Conservation (phyloP, 768 basidiomycete species). For the Pleurotus tuber-regium region DNA sequence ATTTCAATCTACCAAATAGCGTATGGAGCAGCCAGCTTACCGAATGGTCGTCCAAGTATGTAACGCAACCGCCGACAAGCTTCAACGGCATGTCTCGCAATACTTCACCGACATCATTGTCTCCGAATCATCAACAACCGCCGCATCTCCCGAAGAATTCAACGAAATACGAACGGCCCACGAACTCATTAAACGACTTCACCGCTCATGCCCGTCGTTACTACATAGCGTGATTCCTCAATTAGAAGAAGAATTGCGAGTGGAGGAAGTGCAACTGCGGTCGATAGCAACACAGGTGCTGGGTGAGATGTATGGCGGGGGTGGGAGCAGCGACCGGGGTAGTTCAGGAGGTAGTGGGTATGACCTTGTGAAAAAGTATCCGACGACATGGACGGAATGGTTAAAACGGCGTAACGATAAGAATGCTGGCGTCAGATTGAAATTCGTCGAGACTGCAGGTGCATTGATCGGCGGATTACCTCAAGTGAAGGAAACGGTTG, state of each 20-base stretch:
- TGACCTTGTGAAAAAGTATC: slow-evolving; percentile 80
- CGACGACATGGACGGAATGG: slow-evolving; percentile 85
- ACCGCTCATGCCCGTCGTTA: slow-evolving; percentile 75
- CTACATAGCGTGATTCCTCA: slow-evolving; percentile 91
- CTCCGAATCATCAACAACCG: slow-evolving; percentile 35
- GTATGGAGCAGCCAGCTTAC: slow-evolving; percentile 71
- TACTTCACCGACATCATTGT: slow-evolving; percentile 93
- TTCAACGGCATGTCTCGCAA: slow-evolving; percentile 85
- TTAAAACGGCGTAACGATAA: slow-evolving; percentile 77
- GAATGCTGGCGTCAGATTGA: slow-evolving; percentile 62
- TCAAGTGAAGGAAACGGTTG: slow-evolving; percentile 66
- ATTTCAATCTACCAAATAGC: too few species aligned
- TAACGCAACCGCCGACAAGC: slow-evolving; percentile 77
- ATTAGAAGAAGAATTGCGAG: slow-evolving; percentile 85
- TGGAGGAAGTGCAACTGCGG: slow-evolving; percentile 69
- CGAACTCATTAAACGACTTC: slow-evolving; percentile 79
- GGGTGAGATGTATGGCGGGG: slow-evolving; percentile 93
- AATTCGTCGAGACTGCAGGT: slow-evolving; percentile 70
- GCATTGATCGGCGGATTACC: slow-evolving; percentile 62
- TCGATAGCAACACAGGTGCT: slow-evolving; percentile 82
- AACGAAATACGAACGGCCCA: slow-evolving; percentile 76
- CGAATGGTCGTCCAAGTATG: slow-evolving; percentile 85
- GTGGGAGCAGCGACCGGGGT: too few species aligned
- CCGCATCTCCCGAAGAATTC: slow-evolving; percentile 54
- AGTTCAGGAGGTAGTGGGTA: slow-evolving; percentile 54